A percentile compares a stretch with the other conserved stretches of the same genome.
Conservation (phyloP, 768 basidiomycete species). For the Hysterangium stoloniferum region DNA sequence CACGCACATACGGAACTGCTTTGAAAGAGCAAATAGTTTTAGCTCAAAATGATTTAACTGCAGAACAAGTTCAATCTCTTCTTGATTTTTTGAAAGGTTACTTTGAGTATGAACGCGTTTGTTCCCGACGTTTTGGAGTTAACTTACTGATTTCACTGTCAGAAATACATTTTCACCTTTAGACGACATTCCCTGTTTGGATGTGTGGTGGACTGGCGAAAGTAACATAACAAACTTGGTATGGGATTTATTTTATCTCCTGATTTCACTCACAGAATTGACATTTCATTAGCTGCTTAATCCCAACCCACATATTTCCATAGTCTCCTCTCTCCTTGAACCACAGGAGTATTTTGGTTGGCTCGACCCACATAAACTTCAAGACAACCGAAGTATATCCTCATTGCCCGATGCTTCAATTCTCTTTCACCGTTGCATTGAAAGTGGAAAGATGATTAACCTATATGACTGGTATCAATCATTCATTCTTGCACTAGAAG, state of each 20-base stretch:
- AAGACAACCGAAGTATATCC: not conserved
- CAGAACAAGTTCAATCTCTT: constrained; percentile 22
- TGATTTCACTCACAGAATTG: not conserved
- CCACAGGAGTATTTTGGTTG: constrained; percentile 8
- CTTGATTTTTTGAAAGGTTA: constrained; percentile 45
- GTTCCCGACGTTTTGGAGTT: not conserved
- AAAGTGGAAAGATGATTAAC: constrained; percentile 78
- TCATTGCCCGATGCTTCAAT: constrained; percentile 66
- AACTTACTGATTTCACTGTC: not conserved
- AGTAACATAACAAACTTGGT: constrained; percentile 1
- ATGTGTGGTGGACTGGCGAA: constrained; percentile 8
- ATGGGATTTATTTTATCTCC: not conserved
- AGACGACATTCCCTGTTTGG: constrained; percentile 4
- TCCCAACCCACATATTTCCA: constrained; percentile 9
- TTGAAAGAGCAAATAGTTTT: not conserved
- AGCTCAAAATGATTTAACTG: constrained; percentile 8
- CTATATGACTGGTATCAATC: constrained; percentile 85
- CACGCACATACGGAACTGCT: constrained; percentile 18
- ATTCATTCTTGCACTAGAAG: constrained; percentile 60
- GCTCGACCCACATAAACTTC: not conserved
- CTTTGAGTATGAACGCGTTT: constrained; percentile 34
- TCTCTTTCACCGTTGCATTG: constrained; percentile 66
- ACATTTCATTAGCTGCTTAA: constrained; percentile 7
- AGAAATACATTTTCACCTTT: not conserved
- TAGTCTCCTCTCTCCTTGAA: constrained; percentile 9